Percentiles rank a stretch among this genome's conserved stretches.
Conservation (phyloP, 179 eudicot genomes). For the Patellifolia procumbens region DNA sequence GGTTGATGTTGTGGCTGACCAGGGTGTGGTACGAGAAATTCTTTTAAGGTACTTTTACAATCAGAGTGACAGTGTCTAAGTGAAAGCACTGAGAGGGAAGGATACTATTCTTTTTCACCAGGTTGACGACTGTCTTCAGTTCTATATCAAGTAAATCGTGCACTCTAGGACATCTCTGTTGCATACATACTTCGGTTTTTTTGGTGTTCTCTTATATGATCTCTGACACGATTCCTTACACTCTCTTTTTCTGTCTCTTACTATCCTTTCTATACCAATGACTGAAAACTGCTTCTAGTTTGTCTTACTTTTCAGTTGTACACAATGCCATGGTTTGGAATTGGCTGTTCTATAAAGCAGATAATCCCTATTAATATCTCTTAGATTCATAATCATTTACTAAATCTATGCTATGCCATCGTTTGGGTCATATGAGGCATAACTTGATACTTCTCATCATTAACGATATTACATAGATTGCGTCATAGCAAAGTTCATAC, state of each 20-base stretch:
- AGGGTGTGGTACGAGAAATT: conserved; percentile 21
- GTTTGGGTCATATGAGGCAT: background rate
- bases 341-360: background rate
- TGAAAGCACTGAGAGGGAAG: background rate
- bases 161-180: background rate
- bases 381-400: background rate
- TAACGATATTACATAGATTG: background rate
- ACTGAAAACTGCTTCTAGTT: too few species aligned
- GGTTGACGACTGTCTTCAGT: background rate
- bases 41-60: conserved; percentile 16
- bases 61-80: background rate
- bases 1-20: conserved; percentile 27
- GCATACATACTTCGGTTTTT: background rate
- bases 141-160: background rate
- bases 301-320: too few species aligned
- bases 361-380: background rate
- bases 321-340: background rate
- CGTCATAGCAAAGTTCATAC: background rate
- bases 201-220: background rate
- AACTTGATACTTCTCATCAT: background rate
- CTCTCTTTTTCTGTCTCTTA: background rate
- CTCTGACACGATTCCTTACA: background rate
- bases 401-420: background rate
- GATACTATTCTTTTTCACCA: background rate
- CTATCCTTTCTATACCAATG: background rate